These are phyloP conservation scores for Xylaria grammica DNA, from an alignment of 495 filamentous ascomycete genomes.

Conservation along the genomic window DNA sequence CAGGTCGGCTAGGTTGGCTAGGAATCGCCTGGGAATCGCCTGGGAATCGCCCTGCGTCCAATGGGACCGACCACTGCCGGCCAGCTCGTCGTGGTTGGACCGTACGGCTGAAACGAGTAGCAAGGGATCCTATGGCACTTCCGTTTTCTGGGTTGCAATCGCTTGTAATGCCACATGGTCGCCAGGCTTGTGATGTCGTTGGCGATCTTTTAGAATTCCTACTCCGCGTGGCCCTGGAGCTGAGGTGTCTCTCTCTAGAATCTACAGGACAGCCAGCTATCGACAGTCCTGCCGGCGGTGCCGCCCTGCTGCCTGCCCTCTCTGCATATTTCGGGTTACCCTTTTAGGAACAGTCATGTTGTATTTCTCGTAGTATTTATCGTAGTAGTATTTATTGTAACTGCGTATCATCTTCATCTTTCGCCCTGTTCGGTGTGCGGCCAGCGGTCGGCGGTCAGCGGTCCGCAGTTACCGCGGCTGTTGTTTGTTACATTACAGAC, in stretches of 20 bases:
- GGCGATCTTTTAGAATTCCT: neutral
- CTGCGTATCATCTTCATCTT: neutral
- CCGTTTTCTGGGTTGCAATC: conserved; percentile 14
- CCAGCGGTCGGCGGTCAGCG: too few species aligned
- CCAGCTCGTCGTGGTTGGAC: neutral
- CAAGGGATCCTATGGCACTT: neutral
- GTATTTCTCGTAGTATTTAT: neutral
- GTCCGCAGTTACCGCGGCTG: too few species aligned
- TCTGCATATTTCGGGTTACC: neutral
- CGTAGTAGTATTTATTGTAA: neutral
- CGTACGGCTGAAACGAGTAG: neutral
- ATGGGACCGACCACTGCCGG: neutral
- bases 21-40: too few species aligned
- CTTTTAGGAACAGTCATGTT: neutral
- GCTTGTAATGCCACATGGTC: conserved; percentile 24
- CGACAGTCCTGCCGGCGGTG: conserved; percentile 2
- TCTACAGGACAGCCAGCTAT: neutral
- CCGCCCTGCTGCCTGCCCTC: neutral
- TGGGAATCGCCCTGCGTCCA: neutral
- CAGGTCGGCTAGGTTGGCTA: neutral
- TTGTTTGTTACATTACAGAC: neutral
- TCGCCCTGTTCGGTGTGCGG: neutral
- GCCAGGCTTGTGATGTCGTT: neutral
- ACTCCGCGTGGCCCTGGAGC: neutral
- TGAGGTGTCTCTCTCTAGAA: neutral